A percentile compares a stretch with the other conserved stretches of the same genome.
These are phyloP conservation scores for Bifiguratus adelaidae DNA, from an alignment of 192 early-diverging fungal species.

Conservation along the genomic window DNA sequence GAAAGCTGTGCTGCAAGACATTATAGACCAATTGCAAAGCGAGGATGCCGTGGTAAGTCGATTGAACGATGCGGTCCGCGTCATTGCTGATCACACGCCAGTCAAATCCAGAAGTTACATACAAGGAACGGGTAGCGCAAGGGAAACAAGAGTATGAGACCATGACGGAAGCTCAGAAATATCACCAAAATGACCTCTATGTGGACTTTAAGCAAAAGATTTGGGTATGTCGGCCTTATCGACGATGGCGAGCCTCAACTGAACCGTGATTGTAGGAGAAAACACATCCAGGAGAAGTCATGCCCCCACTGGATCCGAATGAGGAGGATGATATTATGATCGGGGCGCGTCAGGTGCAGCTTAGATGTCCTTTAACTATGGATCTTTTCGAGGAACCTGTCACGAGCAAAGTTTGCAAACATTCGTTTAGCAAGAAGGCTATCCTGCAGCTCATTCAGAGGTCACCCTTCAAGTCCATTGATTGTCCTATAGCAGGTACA, in stretches of 20 bases:
- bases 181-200: neutral
- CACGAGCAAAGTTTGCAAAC: constrained; percentile 1
- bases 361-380: neutral
- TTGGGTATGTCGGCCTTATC: neutral
- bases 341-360: neutral
- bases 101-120: neutral
- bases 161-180: neutral
- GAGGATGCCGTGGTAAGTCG: too few species aligned
- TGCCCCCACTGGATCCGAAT: neutral
- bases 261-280: neutral
- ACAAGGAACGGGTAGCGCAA: neutral
- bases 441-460: neutral
- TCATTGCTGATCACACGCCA: too few species aligned
- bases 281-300: neutral
- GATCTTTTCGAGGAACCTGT: neutral
- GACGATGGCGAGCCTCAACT: neutral
- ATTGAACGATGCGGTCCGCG: too few species aligned
- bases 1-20: too few species aligned
- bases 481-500: neutral
- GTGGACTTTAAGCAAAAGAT: constrained; percentile 1
- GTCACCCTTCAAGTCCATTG: neutral
- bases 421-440: neutral
- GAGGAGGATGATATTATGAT: neutral
- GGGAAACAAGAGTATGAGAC: neutral
- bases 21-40: too few species aligned